Conservation (phyloP, 176 grass and related monocot species). For the Poa annua region DNA sequence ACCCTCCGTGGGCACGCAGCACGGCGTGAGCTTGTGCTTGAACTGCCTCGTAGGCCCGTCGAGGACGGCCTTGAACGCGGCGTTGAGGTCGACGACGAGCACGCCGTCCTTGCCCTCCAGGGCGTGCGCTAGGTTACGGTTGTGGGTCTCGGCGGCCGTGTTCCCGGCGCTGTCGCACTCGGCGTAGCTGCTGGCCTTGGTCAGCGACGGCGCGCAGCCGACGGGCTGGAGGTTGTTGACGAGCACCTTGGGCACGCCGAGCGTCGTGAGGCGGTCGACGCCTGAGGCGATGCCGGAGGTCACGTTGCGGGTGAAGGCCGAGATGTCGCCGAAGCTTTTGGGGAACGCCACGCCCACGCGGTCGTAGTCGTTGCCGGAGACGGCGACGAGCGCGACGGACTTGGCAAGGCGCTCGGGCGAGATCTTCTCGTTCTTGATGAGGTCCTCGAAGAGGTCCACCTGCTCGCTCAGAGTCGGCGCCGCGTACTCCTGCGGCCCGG, state of each 20-base stretch:
- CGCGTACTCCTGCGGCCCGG: background rate
- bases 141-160: background rate
- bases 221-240: constrained; percentile 1
- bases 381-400: background rate
- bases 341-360: background rate
- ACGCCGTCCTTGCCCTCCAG: background rate
- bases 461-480: background rate
- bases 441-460: background rate
- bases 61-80: background rate
- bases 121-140: background rate
- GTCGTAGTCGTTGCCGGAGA: constrained; percentile 10
- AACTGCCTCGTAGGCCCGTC: background rate
- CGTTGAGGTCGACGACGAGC: background rate
- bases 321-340: background rate
- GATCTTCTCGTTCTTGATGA: rapidly evolving
- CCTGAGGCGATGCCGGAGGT: background rate
- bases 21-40: background rate
- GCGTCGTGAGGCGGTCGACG: background rate
- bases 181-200: background rate
- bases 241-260: background rate
- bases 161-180: background rate
- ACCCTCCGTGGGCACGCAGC: background rate
- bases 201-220: background rate
- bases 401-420: background rate
- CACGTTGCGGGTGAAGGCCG: background rate